Evolutionary conservation across 495 filamentous ascomycete genomes (phyloP).

Genomic region (Polyplosphaeria fusca): DNA sequence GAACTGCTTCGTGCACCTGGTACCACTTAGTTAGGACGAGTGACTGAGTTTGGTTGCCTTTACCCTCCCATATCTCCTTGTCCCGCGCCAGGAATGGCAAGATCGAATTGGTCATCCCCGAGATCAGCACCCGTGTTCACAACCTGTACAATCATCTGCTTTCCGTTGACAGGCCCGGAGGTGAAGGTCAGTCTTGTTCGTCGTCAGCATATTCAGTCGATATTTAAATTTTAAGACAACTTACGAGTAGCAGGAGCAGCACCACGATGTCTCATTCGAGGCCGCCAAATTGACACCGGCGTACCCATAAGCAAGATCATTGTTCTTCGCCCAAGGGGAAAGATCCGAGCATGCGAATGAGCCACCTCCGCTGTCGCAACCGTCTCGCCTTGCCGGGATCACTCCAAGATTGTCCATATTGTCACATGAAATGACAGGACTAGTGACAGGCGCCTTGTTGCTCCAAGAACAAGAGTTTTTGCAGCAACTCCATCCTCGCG

Average conservation of each 20-base stretch:
- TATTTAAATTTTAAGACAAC: background rate
- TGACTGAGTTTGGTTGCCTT: background rate
- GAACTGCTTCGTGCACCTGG: conserved; percentile 16
- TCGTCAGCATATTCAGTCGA: background rate
- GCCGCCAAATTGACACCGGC: conserved; percentile 56
- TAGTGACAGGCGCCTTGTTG: conserved; percentile 50
- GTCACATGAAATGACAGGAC: conserved; percentile 55
- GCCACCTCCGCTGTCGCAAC: conserved; percentile 47
- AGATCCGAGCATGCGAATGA: conserved; percentile 62
- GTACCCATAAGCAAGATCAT: conserved; percentile 57
- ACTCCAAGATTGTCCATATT: conserved; percentile 49
- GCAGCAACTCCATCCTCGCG: conserved; percentile 58
- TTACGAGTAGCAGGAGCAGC: conserved; percentile 62
- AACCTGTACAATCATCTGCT: conserved; percentile 27
- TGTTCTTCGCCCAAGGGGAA: conserved; percentile 59
- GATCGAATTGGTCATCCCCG: conserved; percentile 23
- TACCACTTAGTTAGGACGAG: background rate
- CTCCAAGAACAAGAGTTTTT: conserved; percentile 64
- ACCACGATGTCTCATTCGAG: conserved; percentile 55
- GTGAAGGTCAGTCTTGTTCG: conserved; percentile 20
- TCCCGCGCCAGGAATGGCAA: conserved; percentile 22
- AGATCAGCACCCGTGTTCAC: conserved; percentile 20
- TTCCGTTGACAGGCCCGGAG: conserved; percentile 18
- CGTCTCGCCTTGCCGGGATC: conserved; percentile 36
- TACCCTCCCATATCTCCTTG: conserved; percentile 16